phyloP scores from a whole-genome alignment of 78 protist species.

The Speleostelium caveatum region DNA sequence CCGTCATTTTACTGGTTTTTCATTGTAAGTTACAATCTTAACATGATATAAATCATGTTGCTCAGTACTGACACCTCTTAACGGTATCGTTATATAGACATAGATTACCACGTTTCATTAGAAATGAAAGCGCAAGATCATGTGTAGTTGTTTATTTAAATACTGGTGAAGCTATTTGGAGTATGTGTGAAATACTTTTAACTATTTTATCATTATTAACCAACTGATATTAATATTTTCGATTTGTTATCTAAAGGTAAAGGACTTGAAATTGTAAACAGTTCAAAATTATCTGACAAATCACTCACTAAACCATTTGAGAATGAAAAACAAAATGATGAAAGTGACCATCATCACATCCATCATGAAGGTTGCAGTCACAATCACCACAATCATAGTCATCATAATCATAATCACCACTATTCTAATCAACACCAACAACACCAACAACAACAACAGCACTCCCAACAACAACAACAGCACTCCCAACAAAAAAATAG shows the following conservation, averaged over 20 bases:
- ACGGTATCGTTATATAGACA: slow-evolving; percentile 2
- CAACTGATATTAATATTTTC: too few species aligned
- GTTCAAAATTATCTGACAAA: background rate
- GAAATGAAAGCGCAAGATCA: background rate
- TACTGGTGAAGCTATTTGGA: background rate
- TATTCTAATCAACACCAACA: background rate
- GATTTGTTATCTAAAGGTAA: too few species aligned
- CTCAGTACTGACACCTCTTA: background rate
- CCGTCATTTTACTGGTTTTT: background rate
- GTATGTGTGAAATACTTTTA: background rate
- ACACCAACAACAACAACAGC: background rate
- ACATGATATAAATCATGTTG: background rate
- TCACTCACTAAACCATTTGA: background rate
- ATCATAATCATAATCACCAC: background rate
- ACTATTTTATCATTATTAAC: background rate
- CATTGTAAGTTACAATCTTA: slow-evolving; percentile 14
- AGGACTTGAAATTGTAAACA: slow-evolving; percentile 11
- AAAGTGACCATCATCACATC: background rate
- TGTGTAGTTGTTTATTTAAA: background rate
- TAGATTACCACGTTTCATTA: background rate
- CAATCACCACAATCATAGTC: background rate
- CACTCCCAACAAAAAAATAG: background rate
- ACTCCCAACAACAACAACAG: background rate
- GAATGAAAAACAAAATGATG: background rate
- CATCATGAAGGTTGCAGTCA: background rate